Conservation (phyloP, 495 filamentous ascomycete species). For the Podospora comata region DNA sequence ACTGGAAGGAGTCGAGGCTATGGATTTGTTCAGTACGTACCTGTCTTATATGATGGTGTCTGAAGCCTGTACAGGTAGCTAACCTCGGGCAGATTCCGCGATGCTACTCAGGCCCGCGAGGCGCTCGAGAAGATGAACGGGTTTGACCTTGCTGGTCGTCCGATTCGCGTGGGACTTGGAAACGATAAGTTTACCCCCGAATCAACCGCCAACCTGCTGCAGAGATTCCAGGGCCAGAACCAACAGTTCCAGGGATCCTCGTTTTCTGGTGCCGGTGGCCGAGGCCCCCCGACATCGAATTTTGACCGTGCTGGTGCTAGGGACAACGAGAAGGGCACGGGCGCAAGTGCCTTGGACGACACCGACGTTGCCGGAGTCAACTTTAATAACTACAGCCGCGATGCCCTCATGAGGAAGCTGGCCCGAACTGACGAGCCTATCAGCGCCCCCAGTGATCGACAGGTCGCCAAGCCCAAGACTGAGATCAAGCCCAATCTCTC, state of each 20-base stretch:
- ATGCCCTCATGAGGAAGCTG: constrained; percentile 96
- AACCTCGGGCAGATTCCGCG: constrained; percentile 68
- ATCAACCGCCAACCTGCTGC: constrained; percentile 84
- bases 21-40: constrained; percentile 95
- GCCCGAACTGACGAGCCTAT: constrained; percentile 89
- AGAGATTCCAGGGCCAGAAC: constrained; percentile 81
- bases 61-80: constrained; percentile 1
- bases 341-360: constrained; percentile 94
- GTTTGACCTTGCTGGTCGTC: constrained; percentile 95
- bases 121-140: constrained; percentile 99
- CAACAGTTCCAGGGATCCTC: constrained; percentile 87
- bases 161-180: constrained; percentile 97
- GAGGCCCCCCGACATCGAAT: constrained; percentile 80
- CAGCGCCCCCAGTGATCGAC: constrained; percentile 61
- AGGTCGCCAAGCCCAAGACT: constrained; percentile 73
- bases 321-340: constrained; percentile 86
- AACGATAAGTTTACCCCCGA: constrained; percentile 99
- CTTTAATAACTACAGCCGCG: constrained; percentile 98
- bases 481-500: constrained; percentile 74
- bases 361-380: constrained; percentile 98
- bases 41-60: neutral
- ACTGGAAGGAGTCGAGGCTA: constrained; percentile 89
- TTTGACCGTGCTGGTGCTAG: constrained; percentile 92
- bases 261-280: constrained; percentile 88
- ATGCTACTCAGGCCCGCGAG: constrained; percentile 86